Conservation (phyloP, 2,329 filamentous ascomycete genomes). For the Macrophomina phaseolina region DNA sequence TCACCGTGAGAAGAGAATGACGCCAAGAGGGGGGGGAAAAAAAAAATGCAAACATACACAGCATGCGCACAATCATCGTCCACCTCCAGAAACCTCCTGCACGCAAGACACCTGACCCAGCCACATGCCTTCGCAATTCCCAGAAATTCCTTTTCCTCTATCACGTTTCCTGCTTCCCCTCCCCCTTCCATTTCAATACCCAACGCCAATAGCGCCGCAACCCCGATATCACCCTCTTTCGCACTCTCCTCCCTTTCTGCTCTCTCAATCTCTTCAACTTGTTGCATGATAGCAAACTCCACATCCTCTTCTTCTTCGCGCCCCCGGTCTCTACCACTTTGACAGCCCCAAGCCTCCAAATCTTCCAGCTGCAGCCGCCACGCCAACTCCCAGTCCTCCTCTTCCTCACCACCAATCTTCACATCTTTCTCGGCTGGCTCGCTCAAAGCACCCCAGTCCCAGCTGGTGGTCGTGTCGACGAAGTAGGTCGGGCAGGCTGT, state of each 20-base stretch:
- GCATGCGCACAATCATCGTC: constrained; percentile 67
- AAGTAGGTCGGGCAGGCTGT: neutral
- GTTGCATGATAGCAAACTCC: constrained; percentile 8
- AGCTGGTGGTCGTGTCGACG: neutral
- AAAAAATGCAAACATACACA: constrained; percentile 61
- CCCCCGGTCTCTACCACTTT: too few relatives aligned
- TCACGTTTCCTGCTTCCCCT: neutral
- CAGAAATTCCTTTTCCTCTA: constrained; percentile 54
- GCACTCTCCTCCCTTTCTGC: neutral
- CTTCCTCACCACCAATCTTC: neutral
- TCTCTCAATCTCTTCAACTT: constrained; percentile 5
- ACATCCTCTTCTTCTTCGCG: neutral
- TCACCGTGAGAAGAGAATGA: too few relatives aligned
- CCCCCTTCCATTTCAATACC: constrained; percentile 28
- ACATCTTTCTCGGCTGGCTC: neutral
- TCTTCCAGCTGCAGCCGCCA: constrained; percentile 11
- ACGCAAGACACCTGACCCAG: constrained; percentile 72
- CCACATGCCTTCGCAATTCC: constrained; percentile 65
- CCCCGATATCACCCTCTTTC: neutral
- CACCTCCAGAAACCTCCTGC: constrained; percentile 65
- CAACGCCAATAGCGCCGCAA: neutral
- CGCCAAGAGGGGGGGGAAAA: neutral
- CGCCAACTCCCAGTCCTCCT: neutral
- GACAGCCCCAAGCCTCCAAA: neutral
- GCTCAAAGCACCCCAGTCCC: neutral